Base-by-base conservation (phyloP, 371 early-diverging fungal species). In the Mortierella sp. region DNA sequence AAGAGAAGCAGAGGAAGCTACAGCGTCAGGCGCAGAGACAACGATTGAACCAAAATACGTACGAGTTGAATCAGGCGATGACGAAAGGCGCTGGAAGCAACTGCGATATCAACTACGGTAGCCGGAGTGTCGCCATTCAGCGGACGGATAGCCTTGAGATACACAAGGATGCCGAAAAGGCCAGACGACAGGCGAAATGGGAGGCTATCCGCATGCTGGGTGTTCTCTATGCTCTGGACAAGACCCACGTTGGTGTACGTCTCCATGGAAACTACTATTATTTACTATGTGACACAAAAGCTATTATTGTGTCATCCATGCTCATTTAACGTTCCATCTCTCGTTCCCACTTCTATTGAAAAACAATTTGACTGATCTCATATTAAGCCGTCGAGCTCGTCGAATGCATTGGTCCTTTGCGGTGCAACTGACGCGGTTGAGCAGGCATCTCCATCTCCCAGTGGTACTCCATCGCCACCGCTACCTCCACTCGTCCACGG, bases 211-310 rank as follows among this genome's bases (percentile, higher is more conserved):
- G 72, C 34, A 80, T 80, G 76, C 28, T 78, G 67, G 70, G 76
- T 11, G 80, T 80, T n/a, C 70, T 80, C 11, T 80, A 80, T 43
- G 78, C 80, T 26, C 58, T 80, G 15, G 80, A 80, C 31, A 80
- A 80, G 57, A 75, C 76, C 15, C 70, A 68, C 30, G 61, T 60
- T 8, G 53, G 41, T 31, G 51, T 32, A 28, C 9, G 51, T 34
- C 31, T 1, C 14, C 28, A 1, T 50, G 5, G 12, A 31, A 34
- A 53, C 9, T 21, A 21, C 14, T 34, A n/a, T n/a, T n/a, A n/a
- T n/a, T n/a, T n/a, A n/a, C n/a, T n/a, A n/a, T n/a, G n/a, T n/a
- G n/a, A n/a, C n/a, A n/a, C n/a, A n/a, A n/a, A n/a, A n/a, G n/a
- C n/a, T n/a, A n/a, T n/a, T n/a, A n/a, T n/a, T n/a, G n/a, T n/a